Base-by-base conservation (phyloP, 495 filamentous ascomycete genomes). In the Neurospora africana region DNA sequence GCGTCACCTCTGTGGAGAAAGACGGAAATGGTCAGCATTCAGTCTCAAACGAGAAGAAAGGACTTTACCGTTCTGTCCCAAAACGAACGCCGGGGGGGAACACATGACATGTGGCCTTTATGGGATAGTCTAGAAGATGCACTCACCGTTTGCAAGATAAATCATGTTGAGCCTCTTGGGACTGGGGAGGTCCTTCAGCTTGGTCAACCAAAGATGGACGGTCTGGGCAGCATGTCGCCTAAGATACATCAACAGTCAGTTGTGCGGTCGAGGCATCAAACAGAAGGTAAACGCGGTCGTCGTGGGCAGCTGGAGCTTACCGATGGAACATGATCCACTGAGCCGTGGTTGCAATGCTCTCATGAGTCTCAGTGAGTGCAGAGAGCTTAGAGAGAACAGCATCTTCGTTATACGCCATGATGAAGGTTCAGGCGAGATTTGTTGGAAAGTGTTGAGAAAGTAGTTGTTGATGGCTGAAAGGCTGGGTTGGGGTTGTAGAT, bases 241-340 rank as follows among this genome's bases (percentile, higher is more conserved):
- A 72, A 68, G 70, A 70, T 35, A 68, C 41, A 44, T 38, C 47
- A 27, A 61, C 40, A 27, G 58, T 83, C 79, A 68, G 70, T 72
- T 33, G 13, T 27, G 30, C 53, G 53, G 53, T 65, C 69, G 76
- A 73, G 41, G 71, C 33, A 71, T 72, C 68, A 74, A 70, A 36
- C 53, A 69, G 10, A 19, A 71, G 27, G 27, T 41, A 19, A 68
- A 67, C 8, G 30, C 13, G 27, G 30, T 68, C 9, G 30, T 70
- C 11, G 35, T 23, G 23, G 37, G 65, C 27, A 65, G 27, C 53
- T 15, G 53, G n/a, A n/a, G 72, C 82, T 76, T 91, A 97, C 94
- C 93, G 90, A 83, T 99, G 94, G 80, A 98, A 99, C 91, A 98
- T 93, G 71, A 99, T 92, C 96, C 96, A 99, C 91, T 98, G 94